These are phyloP conservation scores for Rhodotorula sp. DNA, from an alignment of 1,284 basidiomycete species.

Conservation along the genomic window DNA sequence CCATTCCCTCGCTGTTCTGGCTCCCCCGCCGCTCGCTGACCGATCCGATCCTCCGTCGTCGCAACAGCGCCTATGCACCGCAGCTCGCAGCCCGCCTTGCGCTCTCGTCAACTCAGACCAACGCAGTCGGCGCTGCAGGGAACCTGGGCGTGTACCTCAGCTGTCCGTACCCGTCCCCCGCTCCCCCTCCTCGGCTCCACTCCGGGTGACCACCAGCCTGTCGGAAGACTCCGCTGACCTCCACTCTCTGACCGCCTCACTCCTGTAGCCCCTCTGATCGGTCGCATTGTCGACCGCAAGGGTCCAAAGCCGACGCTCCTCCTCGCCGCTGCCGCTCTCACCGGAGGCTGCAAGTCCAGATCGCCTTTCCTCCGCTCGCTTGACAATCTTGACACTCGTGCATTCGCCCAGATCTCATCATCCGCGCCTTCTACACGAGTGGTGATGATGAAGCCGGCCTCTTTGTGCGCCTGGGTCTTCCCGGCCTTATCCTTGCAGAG, in stretches of 20 bases:
- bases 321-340: slow-evolving; percentile 26
- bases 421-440: slow-evolving; percentile 50
- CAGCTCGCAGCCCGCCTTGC: slow-evolving; percentile 50
- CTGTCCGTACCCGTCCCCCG: slow-evolving; percentile 8
- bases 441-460: slow-evolving; percentile 37
- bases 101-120: slow-evolving; percentile 51
- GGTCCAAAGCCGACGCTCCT: slow-evolving; percentile 23
- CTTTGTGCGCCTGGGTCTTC: slow-evolving; percentile 38
- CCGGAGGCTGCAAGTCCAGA: slow-evolving; percentile 18
- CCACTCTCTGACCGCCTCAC: neutral
- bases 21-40: neutral
- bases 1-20: neutral
- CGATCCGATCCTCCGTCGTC: neutral
- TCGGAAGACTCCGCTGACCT: neutral
- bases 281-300: slow-evolving; percentile 32
- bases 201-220: no score
- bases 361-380: neutral
- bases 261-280: slow-evolving; percentile 18
- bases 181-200: no score
- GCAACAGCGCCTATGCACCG: slow-evolving; percentile 47
- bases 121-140: slow-evolving; percentile 51
- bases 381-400: no score
- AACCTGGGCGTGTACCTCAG: slow-evolving; percentile 48
- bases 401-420: slow-evolving; percentile 46
- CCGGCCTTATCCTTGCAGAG: slow-evolving; percentile 21